Base-by-base conservation (phyloP, 768 basidiomycete species). In the Phaffia australis region DNA sequence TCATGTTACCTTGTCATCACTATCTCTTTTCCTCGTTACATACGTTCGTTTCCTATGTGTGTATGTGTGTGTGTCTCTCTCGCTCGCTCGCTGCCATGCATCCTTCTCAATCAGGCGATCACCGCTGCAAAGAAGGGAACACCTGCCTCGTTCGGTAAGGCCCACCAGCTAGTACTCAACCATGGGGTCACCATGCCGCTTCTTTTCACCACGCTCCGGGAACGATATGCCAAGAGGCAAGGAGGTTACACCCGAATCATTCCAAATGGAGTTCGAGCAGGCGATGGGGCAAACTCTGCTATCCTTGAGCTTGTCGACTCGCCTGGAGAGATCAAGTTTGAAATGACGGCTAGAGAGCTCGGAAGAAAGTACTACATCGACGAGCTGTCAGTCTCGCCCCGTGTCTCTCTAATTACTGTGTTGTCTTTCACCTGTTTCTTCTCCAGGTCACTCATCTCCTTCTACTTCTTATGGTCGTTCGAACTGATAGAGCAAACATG, bases 191-290 rank as follows among this genome's bases (percentile, higher is more conserved):
- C 88, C 49, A 76, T 92, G 29, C 83, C 86, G n/a, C 93, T 89
- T 74, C 79, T 99, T 23, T 94, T 95, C 75, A 81, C 80, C 14
- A 82, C 84, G 1, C 85, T 94, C 63, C 84, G 90, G 0, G 73
- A 82, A 69, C 87, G 95, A 56, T 99, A 97, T 76, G 81, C 83
- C 0, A 71, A 80, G 19, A 83, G 95, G 3, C 85, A 86, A 2
- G 95, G 95, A 1, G 95, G 95, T 11, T 99, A 97, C 79, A 98
- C 94, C 6, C 85, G 95, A 27, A 86, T 98, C 69, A 85, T 90
- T 75, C 89, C 86, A 75, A 88, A 85, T 70, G 94, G 93, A n/a
- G 83, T 87, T 75, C 84, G 94, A 6, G 80, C 79, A 64, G 92
- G 93, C 18, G 95, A 99, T 79, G 89, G 93, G 72, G 95, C 95